A percentile compares a stretch with the other conserved stretches of the same genome.
Evolutionary conservation across 2,329 filamentous ascomycete genomes (phyloP).

Genomic region (Dactylonectria macrodidyma): DNA sequence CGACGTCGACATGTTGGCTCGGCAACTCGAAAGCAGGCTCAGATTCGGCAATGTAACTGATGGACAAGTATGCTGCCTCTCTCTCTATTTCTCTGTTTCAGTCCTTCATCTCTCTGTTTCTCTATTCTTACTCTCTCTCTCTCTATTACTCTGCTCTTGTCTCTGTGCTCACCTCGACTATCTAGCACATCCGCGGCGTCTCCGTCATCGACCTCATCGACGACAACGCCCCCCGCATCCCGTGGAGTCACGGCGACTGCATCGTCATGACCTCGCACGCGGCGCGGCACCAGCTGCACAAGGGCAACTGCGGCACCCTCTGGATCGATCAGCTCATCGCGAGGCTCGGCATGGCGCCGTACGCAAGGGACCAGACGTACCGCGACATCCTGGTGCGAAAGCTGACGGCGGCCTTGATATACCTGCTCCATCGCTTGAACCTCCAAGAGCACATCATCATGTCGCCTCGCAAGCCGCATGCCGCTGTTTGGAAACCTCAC

Average conservation of each 20-base stretch:
- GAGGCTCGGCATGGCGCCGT: background rate
- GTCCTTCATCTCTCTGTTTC: no score
- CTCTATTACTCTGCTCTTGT: no score
- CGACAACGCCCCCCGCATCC: background rate
- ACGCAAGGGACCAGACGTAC: background rate
- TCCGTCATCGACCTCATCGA: background rate
- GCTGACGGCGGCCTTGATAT: background rate
- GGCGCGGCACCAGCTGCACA: background rate
- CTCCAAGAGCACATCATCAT: background rate
- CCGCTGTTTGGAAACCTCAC: background rate
- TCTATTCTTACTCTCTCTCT: no score
- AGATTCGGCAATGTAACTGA: no score
- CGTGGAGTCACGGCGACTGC: background rate
- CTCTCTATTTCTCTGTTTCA: no score
- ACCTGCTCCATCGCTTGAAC: background rate
- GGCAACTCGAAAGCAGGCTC: no score
- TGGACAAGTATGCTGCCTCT: no score
- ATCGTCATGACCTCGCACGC: background rate
- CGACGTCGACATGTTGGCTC: no score
- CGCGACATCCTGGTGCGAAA: background rate
- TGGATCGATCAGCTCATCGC: background rate
- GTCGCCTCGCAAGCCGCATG: background rate
- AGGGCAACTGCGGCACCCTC: background rate
- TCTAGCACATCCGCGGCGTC: conserved; percentile 1
- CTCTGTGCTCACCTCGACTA: no score